These are phyloP conservation scores for Osmozyma mogii DNA, from an alignment of 805 yeast species.

Conservation along the genomic window DNA sequence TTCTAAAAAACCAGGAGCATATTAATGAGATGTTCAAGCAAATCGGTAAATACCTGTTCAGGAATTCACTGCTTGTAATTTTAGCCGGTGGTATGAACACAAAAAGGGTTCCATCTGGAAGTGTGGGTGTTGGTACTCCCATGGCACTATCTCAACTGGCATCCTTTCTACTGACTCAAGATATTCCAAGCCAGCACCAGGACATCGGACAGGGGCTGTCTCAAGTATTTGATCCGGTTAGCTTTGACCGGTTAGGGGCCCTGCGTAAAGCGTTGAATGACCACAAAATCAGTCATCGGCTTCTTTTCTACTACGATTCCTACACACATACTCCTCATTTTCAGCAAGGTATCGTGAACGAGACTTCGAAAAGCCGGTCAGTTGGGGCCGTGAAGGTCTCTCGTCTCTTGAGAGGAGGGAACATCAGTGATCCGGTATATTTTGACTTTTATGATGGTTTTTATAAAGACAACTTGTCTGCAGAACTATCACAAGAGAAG, in stretches of 20 bases:
- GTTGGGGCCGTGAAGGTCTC: constrained; percentile 10
- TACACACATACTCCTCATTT: constrained; percentile 13
- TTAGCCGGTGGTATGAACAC: constrained; percentile 15
- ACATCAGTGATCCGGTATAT: constrained; percentile 14
- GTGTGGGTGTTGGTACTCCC: too few species aligned
- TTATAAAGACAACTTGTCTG: constrained; percentile 5
- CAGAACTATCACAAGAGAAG: too few species aligned
- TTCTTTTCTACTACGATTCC: constrained; percentile 32
- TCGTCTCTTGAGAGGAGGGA: constrained; percentile 4
- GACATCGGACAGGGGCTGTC: too few species aligned
- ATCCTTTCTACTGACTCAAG: too few species aligned
- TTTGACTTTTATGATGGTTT: constrained; percentile 16
- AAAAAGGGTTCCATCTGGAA: too few species aligned
- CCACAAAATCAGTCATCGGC: constrained; percentile 14
- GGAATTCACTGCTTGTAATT: constrained; percentile 18
- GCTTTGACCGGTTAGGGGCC: too few species aligned
- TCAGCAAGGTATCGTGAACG: too few species aligned
- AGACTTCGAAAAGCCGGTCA: constrained; percentile 5
- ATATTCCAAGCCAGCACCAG: too few species aligned
- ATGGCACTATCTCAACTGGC: too few species aligned
- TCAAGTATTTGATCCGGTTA: constrained; percentile 9
- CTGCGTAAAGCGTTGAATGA: constrained; percentile 8
- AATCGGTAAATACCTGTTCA: constrained; percentile 17
- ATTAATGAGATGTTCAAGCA: constrained; percentile 17
- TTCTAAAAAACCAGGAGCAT: constrained; percentile 24